Percentiles rank a stretch among this genome's conserved stretches.
phyloP scores from a whole-genome alignment of 306 rosid species.

The Quercus berberidifolia region DNA sequence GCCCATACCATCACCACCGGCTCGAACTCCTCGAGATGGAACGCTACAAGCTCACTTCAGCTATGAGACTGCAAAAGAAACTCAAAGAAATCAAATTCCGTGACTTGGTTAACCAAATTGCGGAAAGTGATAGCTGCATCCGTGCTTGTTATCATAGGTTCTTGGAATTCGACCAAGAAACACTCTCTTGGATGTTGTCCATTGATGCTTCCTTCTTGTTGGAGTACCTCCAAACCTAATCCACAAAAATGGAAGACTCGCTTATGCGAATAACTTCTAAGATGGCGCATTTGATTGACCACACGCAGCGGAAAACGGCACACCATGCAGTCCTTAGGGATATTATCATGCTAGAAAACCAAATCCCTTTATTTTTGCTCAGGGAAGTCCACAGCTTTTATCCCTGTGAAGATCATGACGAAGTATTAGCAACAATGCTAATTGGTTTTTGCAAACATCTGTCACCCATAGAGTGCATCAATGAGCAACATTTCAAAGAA shows the following conservation, averaged over 20 bases:
- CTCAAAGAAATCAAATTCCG: background rate
- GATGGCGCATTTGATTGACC: background rate
- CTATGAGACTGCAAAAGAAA: background rate
- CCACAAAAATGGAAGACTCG: background rate
- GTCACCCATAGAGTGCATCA: background rate
- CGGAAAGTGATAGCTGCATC: background rate
- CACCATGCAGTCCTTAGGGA: slow-evolving; percentile 8
- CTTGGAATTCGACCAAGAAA: background rate
- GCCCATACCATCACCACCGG: slow-evolving; percentile 18
- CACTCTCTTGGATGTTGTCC: slow-evolving; percentile 6
- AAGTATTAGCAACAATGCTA: background rate
- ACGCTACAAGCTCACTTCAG: slow-evolving; percentile 6
- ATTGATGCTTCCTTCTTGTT: slow-evolving; percentile 5
- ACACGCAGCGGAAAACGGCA: background rate
- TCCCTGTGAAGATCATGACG: background rate
- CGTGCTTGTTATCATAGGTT: slow-evolving; percentile 8
- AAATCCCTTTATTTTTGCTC: slow-evolving; percentile 7
- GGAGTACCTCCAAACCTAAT: slow-evolving; percentile 2
- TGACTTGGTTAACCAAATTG: background rate
- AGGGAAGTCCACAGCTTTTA: background rate
- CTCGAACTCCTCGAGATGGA: slow-evolving; percentile 11
- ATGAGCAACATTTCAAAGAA: background rate
- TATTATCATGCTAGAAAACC: slow-evolving; percentile 11
- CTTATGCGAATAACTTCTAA: background rate
- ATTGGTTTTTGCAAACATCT: background rate